These are phyloP conservation scores for Pseudogymnoascus sp. DNA, from an alignment of 2,329 filamentous ascomycete genomes.

Conservation along the genomic window DNA sequence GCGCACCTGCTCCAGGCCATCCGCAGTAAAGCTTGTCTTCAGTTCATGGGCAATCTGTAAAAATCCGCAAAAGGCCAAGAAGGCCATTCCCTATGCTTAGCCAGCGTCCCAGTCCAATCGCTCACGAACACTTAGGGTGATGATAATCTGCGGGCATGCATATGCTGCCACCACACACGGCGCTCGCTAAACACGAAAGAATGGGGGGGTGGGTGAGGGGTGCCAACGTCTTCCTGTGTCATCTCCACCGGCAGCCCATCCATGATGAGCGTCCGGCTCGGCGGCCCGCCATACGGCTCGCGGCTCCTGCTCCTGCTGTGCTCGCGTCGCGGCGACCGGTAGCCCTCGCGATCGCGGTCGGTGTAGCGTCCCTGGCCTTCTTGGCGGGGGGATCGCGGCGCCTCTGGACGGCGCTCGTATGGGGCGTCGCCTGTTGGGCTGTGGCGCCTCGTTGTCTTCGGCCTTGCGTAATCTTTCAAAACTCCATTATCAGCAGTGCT, in stretches of 20 bases:
- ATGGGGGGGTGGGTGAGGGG: constrained; percentile 28
- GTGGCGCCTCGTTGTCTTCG: constrained; percentile 22
- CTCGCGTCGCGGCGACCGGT: constrained; percentile 22
- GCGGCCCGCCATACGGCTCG: constrained; percentile 27
- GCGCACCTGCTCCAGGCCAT: constrained; percentile 47
- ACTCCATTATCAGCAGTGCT: constrained; percentile 28
- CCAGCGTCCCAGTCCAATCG: constrained; percentile 27
- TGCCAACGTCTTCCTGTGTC: constrained; percentile 45
- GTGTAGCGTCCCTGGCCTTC: constrained; percentile 26
- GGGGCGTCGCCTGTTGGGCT: constrained; percentile 26
- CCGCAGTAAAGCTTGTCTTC: constrained; percentile 41
- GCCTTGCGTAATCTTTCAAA: constrained; percentile 27
- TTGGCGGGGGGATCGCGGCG: constrained; percentile 30
- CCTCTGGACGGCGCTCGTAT: constrained; percentile 32
- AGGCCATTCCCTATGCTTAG: constrained; percentile 30
- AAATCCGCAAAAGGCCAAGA: constrained; percentile 25
- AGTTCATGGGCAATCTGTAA: constrained; percentile 50
- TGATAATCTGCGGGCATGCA: constrained; percentile 14
- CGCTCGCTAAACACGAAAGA: neutral
- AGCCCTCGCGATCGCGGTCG: constrained; percentile 29
- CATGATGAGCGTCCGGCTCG: constrained; percentile 46
- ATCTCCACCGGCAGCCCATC: constrained; percentile 45
- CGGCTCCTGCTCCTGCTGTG: constrained; percentile 20
- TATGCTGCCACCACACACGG: neutral
- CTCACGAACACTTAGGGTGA: constrained; percentile 29